Evolutionary conservation across 2,329 filamentous ascomycete genomes (phyloP).

Genomic region (Penicillium polonicum): DNA sequence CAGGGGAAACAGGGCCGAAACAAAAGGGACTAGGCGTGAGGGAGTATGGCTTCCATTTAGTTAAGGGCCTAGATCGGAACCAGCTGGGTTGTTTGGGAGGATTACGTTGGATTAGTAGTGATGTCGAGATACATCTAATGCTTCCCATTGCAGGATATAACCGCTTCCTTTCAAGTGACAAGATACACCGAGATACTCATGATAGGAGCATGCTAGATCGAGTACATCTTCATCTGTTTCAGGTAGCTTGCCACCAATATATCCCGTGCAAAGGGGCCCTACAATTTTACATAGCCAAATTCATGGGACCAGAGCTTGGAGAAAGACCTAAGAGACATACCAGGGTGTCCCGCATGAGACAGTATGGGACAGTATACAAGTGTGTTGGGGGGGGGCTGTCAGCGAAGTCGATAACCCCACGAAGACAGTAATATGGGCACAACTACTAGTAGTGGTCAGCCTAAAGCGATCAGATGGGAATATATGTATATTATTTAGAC

Average conservation of each 20-base stretch:
- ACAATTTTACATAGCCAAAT: background rate
- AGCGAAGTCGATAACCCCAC: background rate
- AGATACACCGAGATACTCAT: background rate
- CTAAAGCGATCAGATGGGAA: background rate
- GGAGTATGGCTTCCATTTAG: background rate
- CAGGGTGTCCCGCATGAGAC: background rate
- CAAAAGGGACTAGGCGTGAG: background rate
- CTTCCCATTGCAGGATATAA: background rate
- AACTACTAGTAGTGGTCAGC: background rate
- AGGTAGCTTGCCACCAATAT: background rate
- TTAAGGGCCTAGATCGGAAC: background rate
- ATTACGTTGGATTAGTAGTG: background rate
- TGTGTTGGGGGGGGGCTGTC: background rate
- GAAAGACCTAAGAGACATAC: background rate
- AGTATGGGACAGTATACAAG: background rate
- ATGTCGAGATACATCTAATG: background rate
- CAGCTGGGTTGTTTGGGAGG: too few species aligned
- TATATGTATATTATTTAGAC: background rate
- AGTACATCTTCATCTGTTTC: background rate
- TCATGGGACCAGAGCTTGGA: background rate
- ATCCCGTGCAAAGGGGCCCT: background rate
- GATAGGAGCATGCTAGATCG: background rate
- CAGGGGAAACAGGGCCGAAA: background rate
- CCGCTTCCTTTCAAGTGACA: background rate
- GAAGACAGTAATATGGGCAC: background rate